Percentiles rank a stretch among this genome's conserved stretches.
These are phyloP conservation scores for Neofusicoccum parvum DNA, from an alignment of 2,329 filamentous ascomycete genomes.

Conservation along the genomic window DNA sequence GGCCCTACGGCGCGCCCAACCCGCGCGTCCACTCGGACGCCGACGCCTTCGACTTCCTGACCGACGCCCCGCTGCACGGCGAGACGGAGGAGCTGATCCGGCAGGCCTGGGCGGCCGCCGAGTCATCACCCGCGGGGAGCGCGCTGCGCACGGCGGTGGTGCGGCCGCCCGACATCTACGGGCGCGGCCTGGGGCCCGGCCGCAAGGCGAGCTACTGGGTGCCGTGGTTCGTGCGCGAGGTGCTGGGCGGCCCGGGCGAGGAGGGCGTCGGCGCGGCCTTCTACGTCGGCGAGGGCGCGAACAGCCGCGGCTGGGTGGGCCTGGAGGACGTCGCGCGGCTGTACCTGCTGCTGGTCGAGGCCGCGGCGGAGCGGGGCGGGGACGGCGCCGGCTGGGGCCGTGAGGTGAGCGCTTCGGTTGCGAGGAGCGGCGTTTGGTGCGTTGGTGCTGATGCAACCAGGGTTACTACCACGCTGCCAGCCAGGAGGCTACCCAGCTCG, in stretches of 20 bases:
- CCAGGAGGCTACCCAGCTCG: conserved; percentile 64
- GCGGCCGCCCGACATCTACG: conserved; percentile 68
- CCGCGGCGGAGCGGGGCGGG: conserved; percentile 43
- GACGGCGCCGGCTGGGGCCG: background rate
- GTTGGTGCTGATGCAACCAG: conserved; percentile 34
- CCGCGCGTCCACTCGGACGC: conserved; percentile 61
- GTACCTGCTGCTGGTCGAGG: conserved; percentile 58
- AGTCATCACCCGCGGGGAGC: background rate
- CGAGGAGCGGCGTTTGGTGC: too few relatives aligned
- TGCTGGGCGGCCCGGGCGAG: conserved; percentile 40
- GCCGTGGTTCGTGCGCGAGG: conserved; percentile 53
- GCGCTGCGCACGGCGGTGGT: conserved; percentile 50
- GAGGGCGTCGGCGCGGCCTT: conserved; percentile 46
- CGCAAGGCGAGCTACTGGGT: conserved; percentile 57
- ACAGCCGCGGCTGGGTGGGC: conserved; percentile 58
- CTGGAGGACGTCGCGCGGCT: conserved; percentile 64
- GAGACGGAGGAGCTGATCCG: conserved; percentile 71
- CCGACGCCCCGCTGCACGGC: conserved; percentile 62
- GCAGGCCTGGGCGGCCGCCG: conserved; percentile 30
- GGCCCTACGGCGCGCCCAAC: conserved; percentile 45
- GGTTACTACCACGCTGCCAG: conserved; percentile 70
- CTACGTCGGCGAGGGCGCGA: conserved; percentile 56
- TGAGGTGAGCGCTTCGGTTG: background rate
- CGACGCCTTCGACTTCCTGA: conserved; percentile 54
- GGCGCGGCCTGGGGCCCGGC: conserved; percentile 57